Evolutionary conservation across 345 rosid genomes (phyloP).

Genomic region (Schrenkiella parvula): DNA sequence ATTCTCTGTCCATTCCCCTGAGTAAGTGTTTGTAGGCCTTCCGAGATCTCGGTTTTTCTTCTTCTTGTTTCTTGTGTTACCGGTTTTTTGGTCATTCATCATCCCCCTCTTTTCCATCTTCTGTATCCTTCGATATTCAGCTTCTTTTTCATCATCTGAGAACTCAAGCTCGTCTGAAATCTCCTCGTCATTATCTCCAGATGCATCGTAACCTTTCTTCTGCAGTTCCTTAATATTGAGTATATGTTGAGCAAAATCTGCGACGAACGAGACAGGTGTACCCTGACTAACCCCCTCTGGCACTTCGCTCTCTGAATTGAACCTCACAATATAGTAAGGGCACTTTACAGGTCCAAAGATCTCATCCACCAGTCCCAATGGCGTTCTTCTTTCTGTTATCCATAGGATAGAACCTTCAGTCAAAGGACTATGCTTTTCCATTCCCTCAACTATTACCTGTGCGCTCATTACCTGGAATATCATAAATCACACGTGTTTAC

Average conservation of each 20-base stretch:
- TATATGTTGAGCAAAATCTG: constrained; percentile 72
- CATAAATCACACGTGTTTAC: background rate
- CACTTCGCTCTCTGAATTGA: constrained; percentile 82
- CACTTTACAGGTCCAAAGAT: constrained; percentile 90
- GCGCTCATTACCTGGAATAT: constrained; percentile 53
- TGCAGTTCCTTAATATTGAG: constrained; percentile 66
- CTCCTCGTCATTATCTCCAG: constrained; percentile 96
- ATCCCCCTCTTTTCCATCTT: constrained; percentile 69
- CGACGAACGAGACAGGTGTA: constrained; percentile 60
- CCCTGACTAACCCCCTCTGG: constrained; percentile 65
- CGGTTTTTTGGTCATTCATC: constrained; percentile 40
- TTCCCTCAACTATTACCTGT: constrained; percentile 87
- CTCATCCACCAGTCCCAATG: constrained; percentile 84
- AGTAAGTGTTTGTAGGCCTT: constrained; percentile 39
- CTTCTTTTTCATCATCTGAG: constrained; percentile 96
- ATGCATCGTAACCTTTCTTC: constrained; percentile 95
- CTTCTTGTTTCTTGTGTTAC: constrained; percentile 51
- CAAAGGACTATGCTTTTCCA: constrained; percentile 73
- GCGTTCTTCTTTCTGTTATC: constrained; percentile 62
- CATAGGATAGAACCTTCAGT: constrained; percentile 84
- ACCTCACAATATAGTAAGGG: constrained; percentile 83
- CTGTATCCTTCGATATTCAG: constrained; percentile 59
- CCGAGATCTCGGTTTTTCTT: constrained; percentile 42
- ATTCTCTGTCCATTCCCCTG: constrained; percentile 33
- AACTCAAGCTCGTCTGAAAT: constrained; percentile 71